phyloP scores from a whole-genome alignment of 768 basidiomycete species.

The Strobilomyces echinocephalus region DNA sequence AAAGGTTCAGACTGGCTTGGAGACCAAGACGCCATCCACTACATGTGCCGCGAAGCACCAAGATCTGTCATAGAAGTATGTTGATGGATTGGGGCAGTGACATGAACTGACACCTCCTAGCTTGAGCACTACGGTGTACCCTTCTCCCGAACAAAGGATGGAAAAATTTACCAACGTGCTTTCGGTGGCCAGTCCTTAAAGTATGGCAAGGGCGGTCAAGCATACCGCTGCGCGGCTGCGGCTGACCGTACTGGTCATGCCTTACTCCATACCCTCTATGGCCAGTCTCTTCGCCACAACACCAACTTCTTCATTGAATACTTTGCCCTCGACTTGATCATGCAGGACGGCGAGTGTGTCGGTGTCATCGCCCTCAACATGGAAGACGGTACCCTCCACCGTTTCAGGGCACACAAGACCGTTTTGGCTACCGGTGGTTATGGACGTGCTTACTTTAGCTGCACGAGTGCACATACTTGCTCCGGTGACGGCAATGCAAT shows the following conservation, averaged over 20 bases:
- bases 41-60: conserved; percentile 98
- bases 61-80: conserved; percentile 85
- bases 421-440: conserved; percentile 98
- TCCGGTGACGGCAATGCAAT: conserved; percentile 99
- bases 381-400: conserved; percentile 98
- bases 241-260: conserved; percentile 99
- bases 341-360: conserved; percentile 98
- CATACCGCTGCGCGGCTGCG: conserved; percentile 97
- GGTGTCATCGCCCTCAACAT: conserved; percentile 99
- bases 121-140: conserved; percentile 98
- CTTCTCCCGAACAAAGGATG: conserved; percentile 96
- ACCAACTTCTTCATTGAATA: conserved; percentile 99
- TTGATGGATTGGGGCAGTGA: neutral
- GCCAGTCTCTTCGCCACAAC: conserved; percentile 97
- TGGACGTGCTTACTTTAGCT: conserved; percentile 96
- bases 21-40: conserved; percentile 99
- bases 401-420: conserved; percentile 97
- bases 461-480: conserved; percentile 98
- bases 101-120: conserved; percentile 38
- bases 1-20: conserved; percentile 99
- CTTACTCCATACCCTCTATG: conserved; percentile 96
- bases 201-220: conserved; percentile 97
- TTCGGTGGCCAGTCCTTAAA: conserved; percentile 98
- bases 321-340: conserved; percentile 98
- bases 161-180: conserved; percentile 99